Evolutionary conservation across 1,284 basidiomycete species (phyloP), one percentile per base, ranked within the genome.

Genomic region (Trichosporon sp.): DNA sequence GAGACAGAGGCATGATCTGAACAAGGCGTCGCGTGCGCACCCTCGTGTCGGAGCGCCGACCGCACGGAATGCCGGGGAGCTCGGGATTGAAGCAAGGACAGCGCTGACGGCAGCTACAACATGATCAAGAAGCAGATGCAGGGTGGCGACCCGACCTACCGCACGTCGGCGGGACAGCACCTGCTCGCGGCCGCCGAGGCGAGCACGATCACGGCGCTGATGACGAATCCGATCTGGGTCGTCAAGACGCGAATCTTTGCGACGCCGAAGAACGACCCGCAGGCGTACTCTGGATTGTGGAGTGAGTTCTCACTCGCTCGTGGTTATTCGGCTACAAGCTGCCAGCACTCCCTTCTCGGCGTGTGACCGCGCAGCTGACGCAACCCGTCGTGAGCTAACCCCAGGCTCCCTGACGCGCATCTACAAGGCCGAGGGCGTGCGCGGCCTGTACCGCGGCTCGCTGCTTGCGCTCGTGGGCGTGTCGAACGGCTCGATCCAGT

Each of bases 181-280:
- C 87, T 99, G 8, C 83, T 96, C 32, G 97, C 92, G 75, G 93
- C 95, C 63, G 94, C 95, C 42, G 88, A 96, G 91, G 94, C 95
- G 78, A 97, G 93, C 83, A 92, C 95, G 7, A 89, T 91, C 34
- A 98, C 95, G 2, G 95, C 97, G 0, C 86, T 98, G 73, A 87
- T 98, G 82, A 99, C 97, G 11, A 99, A 99, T 83, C 97, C 97
- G 0, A 90, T 99, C 76, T 99, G 96, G 96, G 93, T 99, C 11
- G 92, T 99, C 70, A 94, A 98, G 85, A 96, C 98, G 8, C 89
- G 96, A 70, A 96, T 99, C 89, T 99, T 98, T 78, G 95, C 95
- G 1, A 92, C 93, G 0, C 85, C 84, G 5, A 81, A 87, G 27
- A 86, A 87, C 68, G 87, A 89, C 69, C 87, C 90, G 34, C 83